Conservation (phyloP, 2,329 filamentous ascomycete species). For the Bretziella fagacearum region DNA sequence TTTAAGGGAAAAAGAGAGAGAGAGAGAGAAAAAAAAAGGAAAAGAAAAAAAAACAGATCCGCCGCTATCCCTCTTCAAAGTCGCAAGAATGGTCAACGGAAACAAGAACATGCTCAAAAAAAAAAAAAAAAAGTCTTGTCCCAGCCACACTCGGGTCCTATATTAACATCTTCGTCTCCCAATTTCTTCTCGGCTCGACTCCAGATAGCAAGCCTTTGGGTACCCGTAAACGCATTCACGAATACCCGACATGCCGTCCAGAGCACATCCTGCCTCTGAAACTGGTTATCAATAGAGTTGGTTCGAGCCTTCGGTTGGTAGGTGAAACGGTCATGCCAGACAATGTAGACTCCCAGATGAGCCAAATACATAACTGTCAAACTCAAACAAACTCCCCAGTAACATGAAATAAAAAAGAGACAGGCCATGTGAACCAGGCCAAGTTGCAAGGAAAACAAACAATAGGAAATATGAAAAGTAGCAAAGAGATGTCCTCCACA, state of each 20-base stretch:
- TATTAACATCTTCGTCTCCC: background rate
- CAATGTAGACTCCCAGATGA: constrained; percentile 14
- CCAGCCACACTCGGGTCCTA: too few relatives aligned
- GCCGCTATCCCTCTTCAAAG: too few relatives aligned
- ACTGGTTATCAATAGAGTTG: background rate
- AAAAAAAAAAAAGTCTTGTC: background rate
- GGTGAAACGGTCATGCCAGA: constrained; percentile 3
- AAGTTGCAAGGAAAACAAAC: constrained; percentile 13
- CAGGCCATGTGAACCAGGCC: constrained; percentile 6
- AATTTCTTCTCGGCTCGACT: background rate
- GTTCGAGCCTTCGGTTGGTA: background rate
- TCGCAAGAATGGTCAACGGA: too few relatives aligned
- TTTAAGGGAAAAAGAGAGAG: constrained; percentile 18
- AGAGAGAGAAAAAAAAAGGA: constrained; percentile 16
- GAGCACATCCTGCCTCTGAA: constrained; percentile 15
- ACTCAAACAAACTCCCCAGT: constrained; percentile 4
- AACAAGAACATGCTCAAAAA: constrained; percentile 16
- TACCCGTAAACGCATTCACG: constrained; percentile 12
- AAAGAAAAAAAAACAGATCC: constrained; percentile 19
- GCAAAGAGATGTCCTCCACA: background rate
- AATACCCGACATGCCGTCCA: constrained; percentile 27
- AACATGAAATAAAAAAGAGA: constrained; percentile 3
- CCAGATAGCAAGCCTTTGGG: constrained; percentile 3
- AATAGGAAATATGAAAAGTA: constrained; percentile 9
- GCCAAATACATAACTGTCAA: constrained; percentile 9